Evolutionary conservation across 495 filamentous ascomycete genomes (phyloP), one percentile per base, ranked within the genome.

Genomic region (Penicillium daleae): DNA sequence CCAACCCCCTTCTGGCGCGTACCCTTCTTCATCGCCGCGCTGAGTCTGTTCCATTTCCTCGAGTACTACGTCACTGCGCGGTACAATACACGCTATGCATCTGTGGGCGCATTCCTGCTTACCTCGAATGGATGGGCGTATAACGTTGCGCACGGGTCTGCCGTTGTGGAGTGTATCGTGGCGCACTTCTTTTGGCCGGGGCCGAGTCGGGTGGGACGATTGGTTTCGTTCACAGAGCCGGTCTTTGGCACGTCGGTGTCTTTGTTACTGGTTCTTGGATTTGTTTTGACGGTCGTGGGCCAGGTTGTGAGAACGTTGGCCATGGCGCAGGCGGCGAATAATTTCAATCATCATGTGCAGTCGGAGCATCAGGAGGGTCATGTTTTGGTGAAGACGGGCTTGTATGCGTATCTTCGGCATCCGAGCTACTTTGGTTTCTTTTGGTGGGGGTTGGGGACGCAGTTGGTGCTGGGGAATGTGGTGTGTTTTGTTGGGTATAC

Each of bases 371-470:
- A 83, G 62, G 76, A 86, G 32, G 85, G 80, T 0, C 95, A 99
- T 71, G 82, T 79, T 8, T 81, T 99, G 15, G 92, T 99, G 37
- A 96, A 88, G 10, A 80, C 74, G 39, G 95, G 95, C 1, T 56
- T 89, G 15, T 90, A 90, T 70, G 60, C 66, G 2, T 68, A 80
- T 33, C 71, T 96, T 51, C 79, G 95, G 6, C 95, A 99, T 74
- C 95, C 95, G 52, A 88, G 87, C 44, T 99, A 99, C 72, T 97
- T 97, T 76, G 95, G 95, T 2, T 99, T 96, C 77, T 99, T 96
- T 71, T 98, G 92, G 89, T 99, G 93, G 93, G 92, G 89, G 0
- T 59, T 98, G n/a, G 95, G 95, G 2, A 96, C 92, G 40, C 95
- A 99, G 81, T 66, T 98, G 57, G 86, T 96, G 29, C 79, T 97